A percentile compares a stretch with the other conserved stretches of the same genome.
These are phyloP conservation scores for Solanum hybrid DNA, from an alignment of 305 asterid species.

Conservation along the genomic window DNA sequence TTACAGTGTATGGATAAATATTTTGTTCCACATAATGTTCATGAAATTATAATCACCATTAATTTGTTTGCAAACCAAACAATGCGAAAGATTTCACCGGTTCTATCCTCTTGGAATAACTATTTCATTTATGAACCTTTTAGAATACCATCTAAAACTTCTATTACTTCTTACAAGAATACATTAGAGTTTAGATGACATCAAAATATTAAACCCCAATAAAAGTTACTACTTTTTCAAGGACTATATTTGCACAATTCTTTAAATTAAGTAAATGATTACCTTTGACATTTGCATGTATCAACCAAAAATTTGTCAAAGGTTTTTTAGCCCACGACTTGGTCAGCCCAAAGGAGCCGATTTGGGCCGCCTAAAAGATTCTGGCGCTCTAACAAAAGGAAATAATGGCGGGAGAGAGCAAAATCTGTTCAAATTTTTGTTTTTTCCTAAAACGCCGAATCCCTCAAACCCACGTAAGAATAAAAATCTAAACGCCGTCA, in stretches of 20 bases:
- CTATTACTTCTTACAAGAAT: not conserved
- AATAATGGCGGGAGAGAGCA: conserved; percentile 1
- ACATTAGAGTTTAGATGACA: not conserved
- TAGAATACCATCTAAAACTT: not conserved
- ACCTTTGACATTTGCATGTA: not conserved
- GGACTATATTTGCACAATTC: not conserved
- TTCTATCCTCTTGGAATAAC: not conserved
- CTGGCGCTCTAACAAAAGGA: not conserved
- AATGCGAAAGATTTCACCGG: not conserved
- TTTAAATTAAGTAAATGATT: not conserved
- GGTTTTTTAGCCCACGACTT: not conserved
- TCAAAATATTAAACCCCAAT: not conserved
- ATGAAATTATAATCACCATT: not conserved
- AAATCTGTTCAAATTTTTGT: not conserved
- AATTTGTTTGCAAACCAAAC: no score
- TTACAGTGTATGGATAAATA: not conserved
- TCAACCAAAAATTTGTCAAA: not conserved
- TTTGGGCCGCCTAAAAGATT: not conserved
- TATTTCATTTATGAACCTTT: not conserved
- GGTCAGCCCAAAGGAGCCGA: not conserved
- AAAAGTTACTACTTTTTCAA: not conserved
- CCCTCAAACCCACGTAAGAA: not conserved
- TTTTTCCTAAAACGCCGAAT: no score
- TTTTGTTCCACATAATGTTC: not conserved
- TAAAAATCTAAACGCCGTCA: not conserved